phyloP scores from a whole-genome alignment of 202 grass and related monocot genomes.

The Dendrocalamus latiflorus region DNA sequence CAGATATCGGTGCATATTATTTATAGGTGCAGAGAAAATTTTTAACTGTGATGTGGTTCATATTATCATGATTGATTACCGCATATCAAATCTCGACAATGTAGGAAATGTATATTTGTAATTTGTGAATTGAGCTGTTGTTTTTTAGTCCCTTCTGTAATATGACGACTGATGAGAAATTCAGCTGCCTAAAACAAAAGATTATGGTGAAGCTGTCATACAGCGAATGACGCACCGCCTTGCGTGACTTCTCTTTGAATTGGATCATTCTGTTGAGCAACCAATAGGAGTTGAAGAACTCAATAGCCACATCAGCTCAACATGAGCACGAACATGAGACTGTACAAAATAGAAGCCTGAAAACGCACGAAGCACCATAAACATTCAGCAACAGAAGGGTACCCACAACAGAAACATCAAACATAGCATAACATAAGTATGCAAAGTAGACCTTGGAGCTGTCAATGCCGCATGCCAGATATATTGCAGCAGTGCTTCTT shows the following conservation, averaged over 20 bases:
- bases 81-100: neutral
- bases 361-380: slow-evolving; percentile 20
- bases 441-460: slow-evolving; percentile 61
- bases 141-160: neutral
- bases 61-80: neutral
- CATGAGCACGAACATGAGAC: slow-evolving; percentile 95
- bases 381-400: neutral
- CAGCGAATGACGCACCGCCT: slow-evolving; percentile 94
- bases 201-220: slow-evolving; percentile 57
- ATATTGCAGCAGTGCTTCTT: slow-evolving; percentile 93
- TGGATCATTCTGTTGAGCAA: slow-evolving; percentile 98
- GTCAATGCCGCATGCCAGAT: slow-evolving; percentile 90
- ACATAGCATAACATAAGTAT: slow-evolving; percentile 6
- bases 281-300: slow-evolving; percentile 95
- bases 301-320: slow-evolving; percentile 97
- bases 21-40: neutral
- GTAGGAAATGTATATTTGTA: neutral
- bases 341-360: slow-evolving; percentile 95
- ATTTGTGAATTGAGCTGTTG: neutral
- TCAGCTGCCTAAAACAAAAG: slow-evolving; percentile 13
- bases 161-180: neutral
- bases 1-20: neutral
- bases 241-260: slow-evolving; percentile 98
- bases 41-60: neutral
- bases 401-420: neutral